Evolutionary conservation across 2,329 filamentous ascomycete genomes (phyloP).

Genomic region (Orbilia quercus): DNA sequence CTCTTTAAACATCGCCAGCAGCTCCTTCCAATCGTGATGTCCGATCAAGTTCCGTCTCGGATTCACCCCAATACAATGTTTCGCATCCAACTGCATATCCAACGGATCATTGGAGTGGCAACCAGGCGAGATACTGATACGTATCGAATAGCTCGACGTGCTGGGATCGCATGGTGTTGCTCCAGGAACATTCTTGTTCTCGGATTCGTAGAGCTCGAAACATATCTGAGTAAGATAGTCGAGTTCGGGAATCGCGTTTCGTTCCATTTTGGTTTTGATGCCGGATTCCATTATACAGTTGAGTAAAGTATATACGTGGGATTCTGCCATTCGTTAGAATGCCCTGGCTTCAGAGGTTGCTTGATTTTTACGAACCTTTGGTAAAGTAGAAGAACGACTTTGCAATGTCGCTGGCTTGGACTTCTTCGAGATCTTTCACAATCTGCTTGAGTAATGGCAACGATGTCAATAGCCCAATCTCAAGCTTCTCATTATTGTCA

Average conservation of each 20-base stretch:
- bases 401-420: constrained; percentile 91
- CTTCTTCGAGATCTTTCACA: constrained; percentile 94
- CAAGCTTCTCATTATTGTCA: constrained; percentile 93
- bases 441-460: constrained; percentile 95
- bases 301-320: constrained; percentile 95
- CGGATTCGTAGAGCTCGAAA: constrained; percentile 96
- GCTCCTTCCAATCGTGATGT: constrained; percentile 93
- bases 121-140: constrained; percentile 93
- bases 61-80: constrained; percentile 94
- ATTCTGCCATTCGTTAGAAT: constrained; percentile 68
- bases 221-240: constrained; percentile 98
- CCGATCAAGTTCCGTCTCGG: constrained; percentile 88
- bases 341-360: neutral
- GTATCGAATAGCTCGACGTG: constrained; percentile 91
- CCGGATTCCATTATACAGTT: constrained; percentile 98
- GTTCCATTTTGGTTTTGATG: constrained; percentile 94
- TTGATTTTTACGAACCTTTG: constrained; percentile 67
- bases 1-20: constrained; percentile 92
- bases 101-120: constrained; percentile 97
- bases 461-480: constrained; percentile 94
- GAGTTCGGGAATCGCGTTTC: constrained; percentile 93
- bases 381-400: constrained; percentile 99
- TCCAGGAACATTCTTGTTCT: constrained; percentile 70
- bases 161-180: constrained; percentile 70
- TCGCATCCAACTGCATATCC: constrained; percentile 94